Percentiles rank a stretch among this genome's conserved stretches.
phyloP scores from a whole-genome alignment of 306 rosid species.

The Cucumis melo region DNA sequence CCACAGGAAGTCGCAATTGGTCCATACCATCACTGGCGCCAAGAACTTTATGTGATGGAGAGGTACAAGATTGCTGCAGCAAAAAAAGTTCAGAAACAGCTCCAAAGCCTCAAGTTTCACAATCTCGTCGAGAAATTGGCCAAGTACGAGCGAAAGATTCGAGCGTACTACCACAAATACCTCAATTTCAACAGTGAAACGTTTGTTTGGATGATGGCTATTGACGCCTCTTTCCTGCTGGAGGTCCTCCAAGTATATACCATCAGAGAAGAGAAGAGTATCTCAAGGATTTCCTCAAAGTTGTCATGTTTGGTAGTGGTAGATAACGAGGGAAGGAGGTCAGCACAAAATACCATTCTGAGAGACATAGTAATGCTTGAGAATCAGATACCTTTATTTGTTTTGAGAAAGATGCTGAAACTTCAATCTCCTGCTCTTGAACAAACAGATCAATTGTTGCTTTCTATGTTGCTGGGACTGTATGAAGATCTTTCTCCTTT shows the following conservation, averaged over 20 bases:
- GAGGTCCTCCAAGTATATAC: conserved; percentile 53
- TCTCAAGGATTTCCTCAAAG: conserved; percentile 27
- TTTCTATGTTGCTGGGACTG: conserved; percentile 39
- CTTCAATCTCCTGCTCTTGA: conserved; percentile 26
- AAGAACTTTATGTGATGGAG: conserved; percentile 70
- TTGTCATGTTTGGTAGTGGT: conserved; percentile 64
- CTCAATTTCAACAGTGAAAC: conserved; percentile 58
- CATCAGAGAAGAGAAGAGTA: conserved; percentile 10
- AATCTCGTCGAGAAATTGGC: conserved; percentile 34
- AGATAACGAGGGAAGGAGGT: conserved; percentile 41
- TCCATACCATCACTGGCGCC: conserved; percentile 63
- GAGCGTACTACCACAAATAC: conserved; percentile 62
- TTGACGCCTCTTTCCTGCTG: conserved; percentile 58
- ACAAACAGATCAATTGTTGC: conserved; percentile 31
- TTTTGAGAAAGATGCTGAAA: conserved; percentile 41
- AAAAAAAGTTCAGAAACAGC: conserved; percentile 35
- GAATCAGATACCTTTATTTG: conserved; percentile 68
- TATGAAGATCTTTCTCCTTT: conserved; percentile 54
- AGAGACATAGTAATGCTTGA: conserved; percentile 72
- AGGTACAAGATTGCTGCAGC: conserved; percentile 60
- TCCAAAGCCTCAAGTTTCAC: conserved; percentile 24
- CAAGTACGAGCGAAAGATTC: conserved; percentile 29
- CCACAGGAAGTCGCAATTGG: conserved; percentile 74
- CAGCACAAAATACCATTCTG: conserved; percentile 46
- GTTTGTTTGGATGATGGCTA: conserved; percentile 61